Evolutionary conservation across 805 yeast species (phyloP), one percentile per base, ranked within the genome.

Genomic region (Candida khao-thaluensis): DNA sequence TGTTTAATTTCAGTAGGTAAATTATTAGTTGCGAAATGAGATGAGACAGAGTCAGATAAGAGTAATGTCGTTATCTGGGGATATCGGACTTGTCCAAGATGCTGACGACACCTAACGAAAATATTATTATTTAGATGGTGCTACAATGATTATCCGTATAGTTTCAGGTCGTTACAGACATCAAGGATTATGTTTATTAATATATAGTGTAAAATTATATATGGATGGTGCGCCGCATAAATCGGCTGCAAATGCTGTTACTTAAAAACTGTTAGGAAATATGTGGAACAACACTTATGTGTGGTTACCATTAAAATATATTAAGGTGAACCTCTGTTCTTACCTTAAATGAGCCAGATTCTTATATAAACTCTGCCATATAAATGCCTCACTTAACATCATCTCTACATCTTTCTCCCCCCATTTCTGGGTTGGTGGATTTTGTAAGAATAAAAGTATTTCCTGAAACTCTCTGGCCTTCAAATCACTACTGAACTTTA

Each of bases 281-380:
- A n/a, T n/a, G n/a, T n/a, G n/a, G n/a, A n/a, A n/a, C n/a, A n/a
- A n/a, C n/a, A n/a, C n/a, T n/a, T n/a, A n/a, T n/a, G n/a, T n/a
- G n/a, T n/a, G n/a, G n/a, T n/a, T n/a, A n/a, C n/a, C n/a, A n/a
- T n/a, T n/a, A n/a, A n/a, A n/a, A n/a, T n/a, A n/a, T n/a, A n/a
- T n/a, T n/a, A n/a, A n/a, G n/a, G n/a, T n/a, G n/a, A n/a, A n/a
- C n/a, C n/a, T 22, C 10, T 22, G 7, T 22, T 8, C 7, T 21
- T 34, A 38, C 26, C 82, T 75, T 57, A 90, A 72, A 62, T 90
- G 96, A 1, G 96, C 96, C 14, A 83, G 67, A 57, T 88, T 85
- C 56, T 86, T 88, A 59, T 87, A 93, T 27, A 93, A 68, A 39
- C 91, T 81, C 64, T 90, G 97, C 97, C 97, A 93, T 53, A 93